phyloP scores from a whole-genome alignment of 495 filamentous ascomycete genomes.

The Neurospora sp. region DNA sequence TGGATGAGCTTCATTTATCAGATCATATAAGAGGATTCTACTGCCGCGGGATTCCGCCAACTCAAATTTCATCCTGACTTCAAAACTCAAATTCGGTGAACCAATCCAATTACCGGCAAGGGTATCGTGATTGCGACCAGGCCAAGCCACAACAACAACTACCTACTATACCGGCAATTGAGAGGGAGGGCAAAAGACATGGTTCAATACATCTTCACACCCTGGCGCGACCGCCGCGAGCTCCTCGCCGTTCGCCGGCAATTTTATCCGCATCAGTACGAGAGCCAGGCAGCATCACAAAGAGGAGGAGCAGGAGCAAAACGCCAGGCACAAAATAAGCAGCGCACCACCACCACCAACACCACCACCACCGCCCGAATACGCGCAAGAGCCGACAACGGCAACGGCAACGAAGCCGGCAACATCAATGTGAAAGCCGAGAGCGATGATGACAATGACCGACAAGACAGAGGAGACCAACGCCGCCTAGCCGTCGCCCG shows the following conservation, averaged over 20 bases:
- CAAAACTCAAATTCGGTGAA: background rate
- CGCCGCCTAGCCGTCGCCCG: constrained; percentile 33
- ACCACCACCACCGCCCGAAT: background rate
- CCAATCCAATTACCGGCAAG: background rate
- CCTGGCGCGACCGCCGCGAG: constrained; percentile 60
- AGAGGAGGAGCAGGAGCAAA: background rate
- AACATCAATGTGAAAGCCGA: background rate
- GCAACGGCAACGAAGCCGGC: background rate
- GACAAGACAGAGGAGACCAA: constrained; percentile 1
- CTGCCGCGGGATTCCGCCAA: background rate
- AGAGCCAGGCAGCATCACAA: background rate
- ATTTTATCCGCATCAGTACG: constrained; percentile 46
- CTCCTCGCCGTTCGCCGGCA: constrained; percentile 55
- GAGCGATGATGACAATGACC: background rate
- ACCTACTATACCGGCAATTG: background rate
- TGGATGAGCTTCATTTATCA: background rate
- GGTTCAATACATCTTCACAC: constrained; percentile 69
- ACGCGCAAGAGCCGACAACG: background rate
- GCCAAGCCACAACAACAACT: background rate
- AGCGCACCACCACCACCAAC: background rate
- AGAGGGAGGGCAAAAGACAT: constrained; percentile 24
- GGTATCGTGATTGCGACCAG: background rate
- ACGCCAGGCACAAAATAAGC: background rate
- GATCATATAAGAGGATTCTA: background rate
- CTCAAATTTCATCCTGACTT: background rate